Base-by-base conservation (phyloP, 2,329 filamentous ascomycete species). In the Drechslerella stenobrocha region DNA sequence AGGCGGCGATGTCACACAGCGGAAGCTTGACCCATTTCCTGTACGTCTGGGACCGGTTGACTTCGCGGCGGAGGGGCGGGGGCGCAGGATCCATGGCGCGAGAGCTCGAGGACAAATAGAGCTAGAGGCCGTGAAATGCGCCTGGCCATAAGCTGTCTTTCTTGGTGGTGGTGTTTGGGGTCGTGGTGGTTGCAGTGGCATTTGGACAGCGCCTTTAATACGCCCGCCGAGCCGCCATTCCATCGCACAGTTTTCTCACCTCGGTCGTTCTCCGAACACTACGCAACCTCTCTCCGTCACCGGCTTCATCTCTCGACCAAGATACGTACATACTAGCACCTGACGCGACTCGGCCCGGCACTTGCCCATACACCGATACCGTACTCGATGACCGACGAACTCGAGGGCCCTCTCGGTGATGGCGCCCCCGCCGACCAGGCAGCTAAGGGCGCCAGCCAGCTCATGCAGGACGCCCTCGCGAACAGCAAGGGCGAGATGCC, bases 401-500 rank as follows among this genome's bases (percentile, higher is more conserved):
- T 42, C 37, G 63, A 67, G 44, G 63, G 56, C 20, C 45, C 45
- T 24, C 26, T 46, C 26, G 52, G 26, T 26, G 52, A 28, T 30
- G 37, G 18, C 11, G 23, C 42, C 23, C 44, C 55, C 8, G 47
- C 46, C 15, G 55, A 20, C 23, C 15, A 22, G 28, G 34, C 52
- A 6, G 18, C 60, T 20, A 67, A 67, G 20, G 64, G 51, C 51
- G 64, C 64, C 34, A 28, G 51, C 46, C 64, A 69, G 52, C 64
- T 69, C 22, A 69, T 69, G 64, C 64, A 69, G 35, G 63, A 67
- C 51, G 64, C 64, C 23, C 64, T 63, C 40, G 37, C 57, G 51
- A 69, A 69, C 52, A 50, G 57, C 45, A 69, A 69, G 30, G 58
- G 58, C 58, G 64, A 69, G 52, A 69, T 69, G 64, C 64, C 64